Evolutionary conservation across 2,329 filamentous ascomycete genomes (phyloP), one percentile per base, ranked within the genome.

Genomic region (Nemania sp.): DNA sequence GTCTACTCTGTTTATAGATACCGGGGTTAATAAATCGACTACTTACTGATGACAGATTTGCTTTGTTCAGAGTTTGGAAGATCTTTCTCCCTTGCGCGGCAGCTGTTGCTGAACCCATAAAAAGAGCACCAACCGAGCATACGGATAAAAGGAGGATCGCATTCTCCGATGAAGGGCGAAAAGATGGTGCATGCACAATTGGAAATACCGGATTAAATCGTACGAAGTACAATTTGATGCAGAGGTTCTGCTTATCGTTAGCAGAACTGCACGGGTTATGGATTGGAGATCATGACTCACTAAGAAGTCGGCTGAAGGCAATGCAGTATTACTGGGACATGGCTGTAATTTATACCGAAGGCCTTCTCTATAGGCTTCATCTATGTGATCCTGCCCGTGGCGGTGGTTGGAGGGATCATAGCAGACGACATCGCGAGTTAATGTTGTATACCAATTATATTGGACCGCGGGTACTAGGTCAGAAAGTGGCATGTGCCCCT

Each of bases 181-280:
- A 57, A 3, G 54, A 57, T 6, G 54, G 54, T 19, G 54, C 54
- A 30, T 57, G 54, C 12, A 57, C 41, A 24, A 57, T 49, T n/a
- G 54, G 54, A 14, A 57, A 57, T 14, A 57, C 54, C 4, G 54
- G 54, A 24, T 57, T 57, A 24, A 57, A 57, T n/a, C 54, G 51
- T 26, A 57, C 54, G 30, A 57, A 57, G 42, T 57, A 57, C 24
- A 54, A 23, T 20, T 57, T 57, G 36, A 57, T 57, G 36, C 54
- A 57, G 14, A 57, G 54, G 36, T 57, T 57, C 54, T 57, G 20
- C 11, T 37, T n/a, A 11, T 36, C n/a, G 20, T 57, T 57, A 54
- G 45, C n/a, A 23, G 8, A 22, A 7, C 22, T 22, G 3, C 14
- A 28, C 5, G 30, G 14, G n/a, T 6, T 17, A 39, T n/a, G 7